Base-by-base conservation (phyloP, 202 grass and related monocot species). In the Saccharum hybrid region DNA sequence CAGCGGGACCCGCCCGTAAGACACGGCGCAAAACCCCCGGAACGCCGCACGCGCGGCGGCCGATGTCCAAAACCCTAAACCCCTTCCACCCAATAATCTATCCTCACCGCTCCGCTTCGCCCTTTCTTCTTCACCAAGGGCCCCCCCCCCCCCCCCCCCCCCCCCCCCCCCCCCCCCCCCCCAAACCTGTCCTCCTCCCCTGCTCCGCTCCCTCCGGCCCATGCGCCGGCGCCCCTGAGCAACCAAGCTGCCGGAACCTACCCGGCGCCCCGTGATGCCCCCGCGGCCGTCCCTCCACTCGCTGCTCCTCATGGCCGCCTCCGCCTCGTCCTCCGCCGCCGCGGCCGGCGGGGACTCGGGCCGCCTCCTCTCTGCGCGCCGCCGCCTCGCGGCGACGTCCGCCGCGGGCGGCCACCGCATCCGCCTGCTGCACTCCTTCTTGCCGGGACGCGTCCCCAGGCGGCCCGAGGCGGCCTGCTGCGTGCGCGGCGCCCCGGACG, bases 201-300 rank as follows among this genome's bases (percentile, higher is more conserved):
- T 26, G 26, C 26, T 26, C 26, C 26, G 26, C 26, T 26, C 26
- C 26, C 26, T 26, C 26, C 26, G 26, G 7, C 19, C 18, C 10
- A 16, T 67, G 31, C n/a, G 16, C 51, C 51, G 18, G 18, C 51
- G 18, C 16, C 51, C 6, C 18, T 54, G 51, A 54, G 16, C 51
- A 54, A 54, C 54, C 54, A 9, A 7, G 54, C 54, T 57, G 54
- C 54, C 54, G 54, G 54, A 57, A 57, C 54, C 19, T 21, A 85
- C 19, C 72, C 31, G 5, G 54, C 22, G 5, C 36, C 57, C 13
- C 69, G 76, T 57, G 80, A 90, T 90, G 88, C 80, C 88, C 16
- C 84, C 84, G 68, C 84, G 84, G 48, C 84, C 75, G 23, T 90
- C 88, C 7, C 88, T 83, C 63, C 80, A 90, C 4, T 83, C 84